Base-by-base conservation (phyloP, 2,329 filamentous ascomycete species). In the Epichloe gansuensis region DNA sequence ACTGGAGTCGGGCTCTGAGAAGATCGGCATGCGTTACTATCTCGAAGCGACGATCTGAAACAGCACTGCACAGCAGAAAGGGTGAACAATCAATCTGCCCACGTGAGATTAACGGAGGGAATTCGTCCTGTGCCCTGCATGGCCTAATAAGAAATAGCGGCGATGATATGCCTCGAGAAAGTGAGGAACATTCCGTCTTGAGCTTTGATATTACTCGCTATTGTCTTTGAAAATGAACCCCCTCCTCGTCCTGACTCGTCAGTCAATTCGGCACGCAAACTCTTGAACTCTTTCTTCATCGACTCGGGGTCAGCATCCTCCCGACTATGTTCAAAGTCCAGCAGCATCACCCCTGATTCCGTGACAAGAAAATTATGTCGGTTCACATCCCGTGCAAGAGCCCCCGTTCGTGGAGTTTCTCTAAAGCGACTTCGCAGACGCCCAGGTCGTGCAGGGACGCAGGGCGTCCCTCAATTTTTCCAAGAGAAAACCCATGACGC, bases 301-400 rank as follows among this genome's bases (percentile, higher is more conserved):
- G 37, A 39, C 37, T 39, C 37, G 13, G 37, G 37, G n/a, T 13
- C 11, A n/a, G 37, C 37, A 39, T 7, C 11, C 41, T 25, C 3
- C 41, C 8, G 41, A 5, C 11, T 8, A 52, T 52, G 50, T 56
- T 66, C 64, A 59, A 68, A 69, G 57, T 69, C 65, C 39, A 68
- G 34, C 23, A 67, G 59, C 48, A 58, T 64, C 25, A 61, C 60
- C 51, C 56, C 57, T 43, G 57, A 60, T 47, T 60, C 56, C 46
- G 44, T 55, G 54, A 67, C 57, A 46, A 71, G 54, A 55, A 70
- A 71, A 57, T 69, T 72, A 52, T 69, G 61, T 51, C 63, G 61
- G 56, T 71, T 70, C 37, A 65, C 59, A 56, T 71, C 69, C 66
- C 65, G 58, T 70, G 66, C 34, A 67, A 28, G 45, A 68, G 41